phyloP scores from a whole-genome alignment of 176 grass and related monocot species.

The Metroxylon sagu region DNA sequence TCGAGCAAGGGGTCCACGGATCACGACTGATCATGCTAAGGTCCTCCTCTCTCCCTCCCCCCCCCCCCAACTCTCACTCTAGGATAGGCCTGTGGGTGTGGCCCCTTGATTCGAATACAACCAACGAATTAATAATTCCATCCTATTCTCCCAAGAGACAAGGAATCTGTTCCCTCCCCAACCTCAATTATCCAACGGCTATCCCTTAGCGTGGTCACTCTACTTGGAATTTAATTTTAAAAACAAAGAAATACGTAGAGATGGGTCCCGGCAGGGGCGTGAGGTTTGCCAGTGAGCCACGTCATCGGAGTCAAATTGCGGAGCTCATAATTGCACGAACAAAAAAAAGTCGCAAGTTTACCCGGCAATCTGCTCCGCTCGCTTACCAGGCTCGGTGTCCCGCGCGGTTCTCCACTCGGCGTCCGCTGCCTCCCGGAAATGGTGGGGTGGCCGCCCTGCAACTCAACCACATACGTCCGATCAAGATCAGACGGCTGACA shows the following conservation, averaged over 20 bases:
- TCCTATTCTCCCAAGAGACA: too few relatives aligned
- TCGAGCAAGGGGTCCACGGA: slow-evolving; percentile 9
- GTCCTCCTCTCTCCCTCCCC: slow-evolving; percentile 2
- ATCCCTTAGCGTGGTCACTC: too few relatives aligned
- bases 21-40: slow-evolving; percentile 21
- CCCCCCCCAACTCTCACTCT: background rate
- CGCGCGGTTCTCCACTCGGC: slow-evolving; percentile 9
- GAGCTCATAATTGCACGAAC: background rate
- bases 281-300: too few relatives aligned
- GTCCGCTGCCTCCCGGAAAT: slow-evolving; percentile 10
- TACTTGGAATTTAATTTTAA: too few relatives aligned
- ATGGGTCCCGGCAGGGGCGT: too few relatives aligned
- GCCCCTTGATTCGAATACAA: too few relatives aligned
- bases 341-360: slow-evolving; percentile 6
- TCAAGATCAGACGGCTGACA: background rate
- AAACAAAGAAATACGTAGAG: too few relatives aligned
- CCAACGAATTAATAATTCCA: too few relatives aligned
- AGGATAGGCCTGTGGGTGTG: too few relatives aligned
- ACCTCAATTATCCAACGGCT: too few relatives aligned
- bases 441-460: slow-evolving; percentile 1
- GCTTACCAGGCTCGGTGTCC: slow-evolving; percentile 33
- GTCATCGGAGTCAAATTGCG: too few relatives aligned
- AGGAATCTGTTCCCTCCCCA: too few relatives aligned
- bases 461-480: background rate
- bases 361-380: slow-evolving; percentile 19